Conservation (phyloP, 257 asterid species). For the Scutellaria barbata region DNA sequence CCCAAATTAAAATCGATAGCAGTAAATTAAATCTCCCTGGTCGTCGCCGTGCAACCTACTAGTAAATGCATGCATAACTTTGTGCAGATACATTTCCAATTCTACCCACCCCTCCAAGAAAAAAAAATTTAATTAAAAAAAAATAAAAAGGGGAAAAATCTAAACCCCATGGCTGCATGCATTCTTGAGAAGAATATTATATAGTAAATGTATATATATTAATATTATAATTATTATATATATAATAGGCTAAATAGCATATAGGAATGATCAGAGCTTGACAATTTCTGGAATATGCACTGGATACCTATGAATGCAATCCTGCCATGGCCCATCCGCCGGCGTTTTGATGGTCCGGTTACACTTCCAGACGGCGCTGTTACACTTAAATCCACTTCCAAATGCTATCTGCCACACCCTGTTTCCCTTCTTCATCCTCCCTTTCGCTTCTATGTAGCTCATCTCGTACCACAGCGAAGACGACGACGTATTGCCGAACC, state of each 20-base stretch:
- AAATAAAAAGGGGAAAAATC: neutral
- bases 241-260: too few relatives aligned
- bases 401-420: constrained; percentile 89
- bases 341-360: constrained; percentile 64
- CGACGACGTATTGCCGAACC: constrained; percentile 81
- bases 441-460: constrained; percentile 72
- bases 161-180: constrained; percentile 11
- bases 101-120: neutral
- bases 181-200: neutral
- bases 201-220: neutral
- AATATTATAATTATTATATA: too few relatives aligned
- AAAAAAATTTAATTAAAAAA: neutral
- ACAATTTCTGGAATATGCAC: constrained; percentile 80
- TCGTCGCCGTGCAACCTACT: neutral
- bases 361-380: constrained; percentile 88
- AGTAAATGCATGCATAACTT: constrained; percentile 35
- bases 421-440: constrained; percentile 78
- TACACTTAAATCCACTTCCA: constrained; percentile 86
- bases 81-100: constrained; percentile 25
- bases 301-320: constrained; percentile 79
- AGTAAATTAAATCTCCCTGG: neutral
- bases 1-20: too few relatives aligned
- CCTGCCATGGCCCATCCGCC: constrained; percentile 73
- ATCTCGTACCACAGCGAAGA: constrained; percentile 86
- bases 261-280: too few relatives aligned